Percentiles rank a stretch among this genome's conserved stretches.
Evolutionary conservation across 2,329 filamentous ascomycete genomes (phyloP).

Genomic region (Aspergillus alliaceus): DNA sequence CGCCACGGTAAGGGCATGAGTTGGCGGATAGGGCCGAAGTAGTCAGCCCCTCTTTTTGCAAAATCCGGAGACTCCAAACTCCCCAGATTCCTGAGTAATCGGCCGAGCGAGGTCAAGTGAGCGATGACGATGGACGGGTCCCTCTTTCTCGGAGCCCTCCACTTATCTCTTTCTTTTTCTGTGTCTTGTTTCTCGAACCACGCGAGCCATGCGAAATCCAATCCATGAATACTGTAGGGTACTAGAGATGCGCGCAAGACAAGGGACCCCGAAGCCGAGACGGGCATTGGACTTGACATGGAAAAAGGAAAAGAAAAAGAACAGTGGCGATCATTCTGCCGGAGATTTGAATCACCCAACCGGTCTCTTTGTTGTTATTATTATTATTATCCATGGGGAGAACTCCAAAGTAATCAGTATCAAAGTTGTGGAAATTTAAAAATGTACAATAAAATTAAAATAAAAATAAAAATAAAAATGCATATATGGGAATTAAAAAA

Average conservation of each 20-base stretch:
- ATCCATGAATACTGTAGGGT: background rate
- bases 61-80: constrained; percentile 19
- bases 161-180: background rate
- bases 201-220: constrained; percentile 11
- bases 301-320: background rate
- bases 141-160: background rate
- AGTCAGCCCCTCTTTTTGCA: background rate
- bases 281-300: no score
- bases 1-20: background rate
- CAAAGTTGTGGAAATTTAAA: no score
- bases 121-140: constrained; percentile 7
- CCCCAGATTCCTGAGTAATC: constrained; percentile 21
- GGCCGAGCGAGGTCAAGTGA: constrained; percentile 3
- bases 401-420: no score
- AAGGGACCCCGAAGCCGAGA: background rate
- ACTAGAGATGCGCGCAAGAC: background rate
- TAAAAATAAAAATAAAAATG: background rate
- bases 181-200: constrained; percentile 8
- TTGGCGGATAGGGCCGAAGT: constrained; percentile 12
- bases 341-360: background rate
- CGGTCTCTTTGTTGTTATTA: no score
- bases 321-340: background rate
- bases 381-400: background rate
- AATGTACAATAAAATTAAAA: background rate
- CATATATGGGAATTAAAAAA: background rate